These are phyloP conservation scores for Phytomonas serpens DNA, from an alignment of 208 protist species.

Conservation along the genomic window DNA sequence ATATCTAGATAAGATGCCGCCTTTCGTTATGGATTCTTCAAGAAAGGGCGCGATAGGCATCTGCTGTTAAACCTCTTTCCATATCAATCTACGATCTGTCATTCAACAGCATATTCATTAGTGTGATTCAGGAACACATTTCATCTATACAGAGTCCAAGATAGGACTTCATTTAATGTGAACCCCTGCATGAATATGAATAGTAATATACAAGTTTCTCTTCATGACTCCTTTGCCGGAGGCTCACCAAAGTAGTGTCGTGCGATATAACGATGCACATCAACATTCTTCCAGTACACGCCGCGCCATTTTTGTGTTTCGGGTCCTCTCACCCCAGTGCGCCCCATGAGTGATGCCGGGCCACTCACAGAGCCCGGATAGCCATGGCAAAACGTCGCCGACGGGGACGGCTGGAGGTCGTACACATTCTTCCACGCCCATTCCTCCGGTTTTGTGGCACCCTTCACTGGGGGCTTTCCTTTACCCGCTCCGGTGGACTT, in stretches of 20 bases:
- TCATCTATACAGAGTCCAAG: slow-evolving; percentile 3
- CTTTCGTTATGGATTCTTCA: background rate
- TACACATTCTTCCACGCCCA: slow-evolving; percentile 35
- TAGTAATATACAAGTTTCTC: background rate
- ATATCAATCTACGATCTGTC: background rate
- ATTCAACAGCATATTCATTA: background rate
- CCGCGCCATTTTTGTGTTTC: slow-evolving; percentile 38
- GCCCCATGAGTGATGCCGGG: background rate
- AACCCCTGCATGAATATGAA: slow-evolving; percentile 7
- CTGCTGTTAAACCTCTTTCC: background rate
- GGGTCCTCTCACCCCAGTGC: background rate
- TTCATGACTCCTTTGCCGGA: slow-evolving; percentile 39
- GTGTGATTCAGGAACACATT: background rate
- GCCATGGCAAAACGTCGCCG: slow-evolving; percentile 12
- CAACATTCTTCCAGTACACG: slow-evolving; percentile 58
- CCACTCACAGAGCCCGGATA: background rate
- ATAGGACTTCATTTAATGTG: background rate
- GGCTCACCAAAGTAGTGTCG: slow-evolving; percentile 55
- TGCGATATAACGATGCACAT: slow-evolving; percentile 75
- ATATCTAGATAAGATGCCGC: background rate
- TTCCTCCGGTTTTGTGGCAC: background rate
- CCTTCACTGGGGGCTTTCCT: background rate
- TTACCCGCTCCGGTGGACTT: slow-evolving; percentile 3
- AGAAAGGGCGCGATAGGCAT: background rate
- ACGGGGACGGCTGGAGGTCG: slow-evolving; percentile 49